Evolutionary conservation across 345 rosid genomes (phyloP), one percentile per base, ranked within the genome.

Genomic region (Physaria fendleri): DNA sequence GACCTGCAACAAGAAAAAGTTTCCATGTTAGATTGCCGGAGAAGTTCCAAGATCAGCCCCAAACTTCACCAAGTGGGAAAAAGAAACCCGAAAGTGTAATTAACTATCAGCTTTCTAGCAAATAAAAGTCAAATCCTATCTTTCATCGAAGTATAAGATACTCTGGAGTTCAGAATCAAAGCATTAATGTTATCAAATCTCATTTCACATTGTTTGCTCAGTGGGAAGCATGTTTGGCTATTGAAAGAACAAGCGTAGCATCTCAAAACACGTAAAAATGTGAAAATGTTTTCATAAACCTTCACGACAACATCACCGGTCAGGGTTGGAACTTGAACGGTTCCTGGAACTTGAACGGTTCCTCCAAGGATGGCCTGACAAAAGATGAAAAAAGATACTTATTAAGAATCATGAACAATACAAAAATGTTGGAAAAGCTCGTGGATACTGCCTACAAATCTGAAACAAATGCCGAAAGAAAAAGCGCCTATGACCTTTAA

Each of bases 231-330:
- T 11, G 37, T 57, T 30, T 29, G 14, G 35, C 29, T 3, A 16
- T 48, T 34, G 18, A 39, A 29, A 14, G 10, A 59, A 18, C 2
- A 35, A 42, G 9, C 2, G 27, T 42, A 23, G 44, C 27, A 14
- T 23, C 30, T 33, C 30, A 10, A 15, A 60, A 37, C 14, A 20
- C 39, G 5, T 6, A 33, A n/a, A 24, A 16, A 51, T 11, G 15
- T 16, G 46, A 15, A 58, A 64, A 28, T 57, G 22, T 28, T 38
- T 48, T 23, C 45, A 68, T 68, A 51, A 17, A 91, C 98, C 97
- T 90, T 93, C n/a, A 93, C 82, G 8, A 93, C 97, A 62, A 93
- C 95, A 78, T 93, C 99, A 49, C 99, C 99, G 0, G 94, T 85
- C 41, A 93, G 96, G 43, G 97, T 94, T 37, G 99, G 99, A 66